Percentiles rank a stretch among this genome's conserved stretches.
These are phyloP conservation scores for Aspergillus bombycis DNA, from an alignment of 2,329 filamentous ascomycete species.

Conservation along the genomic window DNA sequence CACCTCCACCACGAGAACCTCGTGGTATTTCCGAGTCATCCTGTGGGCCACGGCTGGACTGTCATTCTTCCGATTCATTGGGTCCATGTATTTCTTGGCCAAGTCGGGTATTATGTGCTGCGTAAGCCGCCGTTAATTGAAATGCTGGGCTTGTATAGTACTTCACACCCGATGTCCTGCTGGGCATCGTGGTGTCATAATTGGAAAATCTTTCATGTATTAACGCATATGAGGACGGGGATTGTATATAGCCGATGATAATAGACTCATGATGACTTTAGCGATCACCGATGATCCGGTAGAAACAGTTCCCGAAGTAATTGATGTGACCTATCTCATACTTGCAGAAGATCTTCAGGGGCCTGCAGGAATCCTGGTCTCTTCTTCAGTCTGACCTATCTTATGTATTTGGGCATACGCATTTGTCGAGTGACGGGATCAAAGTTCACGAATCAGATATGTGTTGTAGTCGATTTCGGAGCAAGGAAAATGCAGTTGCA, in stretches of 20 bases:
- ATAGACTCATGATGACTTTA: constrained; percentile 5
- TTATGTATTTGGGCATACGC: neutral
- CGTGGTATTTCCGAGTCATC: constrained; percentile 87
- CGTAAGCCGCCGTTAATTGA: constrained; percentile 27
- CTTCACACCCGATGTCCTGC: neutral
- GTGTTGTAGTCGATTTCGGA: neutral
- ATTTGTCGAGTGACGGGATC: neutral
- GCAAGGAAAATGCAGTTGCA: neutral
- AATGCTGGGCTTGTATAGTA: neutral
- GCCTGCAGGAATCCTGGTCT: neutral
- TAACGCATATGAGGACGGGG: constrained; percentile 3
- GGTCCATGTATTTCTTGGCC: constrained; percentile 92
- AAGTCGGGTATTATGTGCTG: constrained; percentile 96
- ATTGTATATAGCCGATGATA: constrained; percentile 8
- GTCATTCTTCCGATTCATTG: constrained; percentile 84
- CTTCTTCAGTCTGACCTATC: neutral
- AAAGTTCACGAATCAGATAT: neutral
- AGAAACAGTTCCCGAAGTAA: neutral
- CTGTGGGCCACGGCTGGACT: constrained; percentile 86
- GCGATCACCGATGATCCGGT: neutral
- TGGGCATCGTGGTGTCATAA: neutral
- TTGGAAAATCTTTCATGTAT: constrained; percentile 6
- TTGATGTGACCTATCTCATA: neutral
- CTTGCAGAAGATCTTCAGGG: neutral
- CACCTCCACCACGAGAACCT: constrained; percentile 72